Evolutionary conservation across 1,284 basidiomycete species (phyloP).

Genomic region (Microbotryum scabiosae): DNA sequence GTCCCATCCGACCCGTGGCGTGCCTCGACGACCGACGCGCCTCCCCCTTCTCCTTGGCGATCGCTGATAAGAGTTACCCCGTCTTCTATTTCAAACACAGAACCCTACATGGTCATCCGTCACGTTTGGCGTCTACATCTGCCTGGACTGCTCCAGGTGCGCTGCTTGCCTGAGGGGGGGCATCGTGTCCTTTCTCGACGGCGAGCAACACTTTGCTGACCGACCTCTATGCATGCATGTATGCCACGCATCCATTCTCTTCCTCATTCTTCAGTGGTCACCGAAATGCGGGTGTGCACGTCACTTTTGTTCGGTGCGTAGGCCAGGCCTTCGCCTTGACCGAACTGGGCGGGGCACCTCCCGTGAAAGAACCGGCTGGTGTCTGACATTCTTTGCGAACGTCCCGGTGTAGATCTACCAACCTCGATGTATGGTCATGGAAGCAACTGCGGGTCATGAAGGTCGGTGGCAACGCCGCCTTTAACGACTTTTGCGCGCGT

Average conservation of each 20-base stretch:
- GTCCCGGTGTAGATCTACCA: constrained; percentile 64
- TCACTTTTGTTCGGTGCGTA: constrained; percentile 81
- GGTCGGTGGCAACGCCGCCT: constrained; percentile 85
- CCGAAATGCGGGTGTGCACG: constrained; percentile 95
- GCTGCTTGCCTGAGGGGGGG: background rate
- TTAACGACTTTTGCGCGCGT: constrained; percentile 73
- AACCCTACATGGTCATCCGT: constrained; percentile 98
- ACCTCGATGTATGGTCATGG: constrained; percentile 91
- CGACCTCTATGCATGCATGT: background rate
- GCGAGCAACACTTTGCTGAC: background rate
- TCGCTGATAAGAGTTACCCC: background rate
- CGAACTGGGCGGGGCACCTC: background rate
- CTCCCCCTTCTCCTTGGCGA: background rate
- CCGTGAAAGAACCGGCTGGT: background rate
- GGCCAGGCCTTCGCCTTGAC: constrained; percentile 36
- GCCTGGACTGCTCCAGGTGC: constrained; percentile 79
- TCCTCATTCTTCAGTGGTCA: constrained; percentile 51
- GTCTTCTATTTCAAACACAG: constrained; percentile 3
- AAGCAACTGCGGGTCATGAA: constrained; percentile 91
- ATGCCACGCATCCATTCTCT: background rate
- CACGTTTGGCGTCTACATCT: constrained; percentile 95
- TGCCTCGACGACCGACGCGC: background rate
- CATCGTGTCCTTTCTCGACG: background rate
- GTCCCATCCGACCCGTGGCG: background rate
- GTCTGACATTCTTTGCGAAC: background rate